Percentiles rank a stretch among this genome's conserved stretches.
phyloP scores from a whole-genome alignment of 1,284 basidiomycete species.

The Veloporphyrellus conicus region DNA sequence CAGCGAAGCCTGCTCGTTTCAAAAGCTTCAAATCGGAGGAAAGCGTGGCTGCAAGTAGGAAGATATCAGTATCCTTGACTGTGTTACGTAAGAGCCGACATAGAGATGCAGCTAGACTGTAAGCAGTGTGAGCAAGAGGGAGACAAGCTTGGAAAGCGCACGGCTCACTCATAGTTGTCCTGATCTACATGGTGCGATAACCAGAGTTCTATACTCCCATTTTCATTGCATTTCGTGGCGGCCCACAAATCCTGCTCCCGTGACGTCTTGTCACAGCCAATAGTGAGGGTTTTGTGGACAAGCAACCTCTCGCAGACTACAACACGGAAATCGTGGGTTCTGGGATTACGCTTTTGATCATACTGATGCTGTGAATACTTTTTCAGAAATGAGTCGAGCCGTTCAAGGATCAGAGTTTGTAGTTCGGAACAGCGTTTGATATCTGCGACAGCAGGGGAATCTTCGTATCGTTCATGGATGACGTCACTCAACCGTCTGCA shows the following conservation, averaged over 20 bases:
- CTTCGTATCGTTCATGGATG: neutral
- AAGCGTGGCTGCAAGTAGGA: constrained; percentile 86
- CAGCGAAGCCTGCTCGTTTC: constrained; percentile 63
- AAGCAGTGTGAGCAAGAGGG: neutral
- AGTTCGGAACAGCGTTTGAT: neutral
- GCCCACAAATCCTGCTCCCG: neutral
- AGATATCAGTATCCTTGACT: constrained; percentile 71
- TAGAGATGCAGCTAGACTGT: constrained; percentile 43
- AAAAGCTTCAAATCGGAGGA: constrained; percentile 81
- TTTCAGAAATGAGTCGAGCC: constrained; percentile 1
- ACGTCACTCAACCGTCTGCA: neutral
- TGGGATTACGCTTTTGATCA: neutral
- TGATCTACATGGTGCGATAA: neutral
- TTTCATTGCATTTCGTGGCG: neutral
- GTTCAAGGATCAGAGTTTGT: neutral
- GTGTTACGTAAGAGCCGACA: constrained; percentile 70
- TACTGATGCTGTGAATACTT: neutral
- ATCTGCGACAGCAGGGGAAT: neutral
- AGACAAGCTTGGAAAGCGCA: neutral
- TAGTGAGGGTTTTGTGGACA: constrained; percentile 3
- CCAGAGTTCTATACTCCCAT: neutral
- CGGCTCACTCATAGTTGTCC: constrained; percentile 85
- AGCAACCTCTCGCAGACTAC: neutral
- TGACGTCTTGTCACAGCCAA: neutral
- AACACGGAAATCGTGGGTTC: neutral